Evolutionary conservation across 2,329 filamentous ascomycete genomes (phyloP).

Genomic region (Graphilbum sp.): DNA sequence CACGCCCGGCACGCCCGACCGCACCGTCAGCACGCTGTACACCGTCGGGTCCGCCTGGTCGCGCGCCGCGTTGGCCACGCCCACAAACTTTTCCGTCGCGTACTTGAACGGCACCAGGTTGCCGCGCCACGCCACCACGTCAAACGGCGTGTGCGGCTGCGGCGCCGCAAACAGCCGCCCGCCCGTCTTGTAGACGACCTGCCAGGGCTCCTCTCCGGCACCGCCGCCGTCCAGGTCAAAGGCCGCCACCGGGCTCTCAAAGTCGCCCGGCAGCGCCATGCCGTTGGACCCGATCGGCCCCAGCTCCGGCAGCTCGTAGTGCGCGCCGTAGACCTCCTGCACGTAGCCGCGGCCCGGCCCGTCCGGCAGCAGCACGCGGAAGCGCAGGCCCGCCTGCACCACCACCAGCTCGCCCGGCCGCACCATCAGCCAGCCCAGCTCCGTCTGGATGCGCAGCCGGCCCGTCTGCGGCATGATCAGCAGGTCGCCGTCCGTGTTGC

Average conservation of each 20-base stretch:
- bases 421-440: conserved; percentile 39
- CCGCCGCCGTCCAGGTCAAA: conserved; percentile 37
- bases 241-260: conserved; percentile 41
- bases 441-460: conserved; percentile 49
- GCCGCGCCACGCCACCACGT: conserved; percentile 54
- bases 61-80: conserved; percentile 33
- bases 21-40: conserved; percentile 48
- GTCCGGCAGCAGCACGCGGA: conserved; percentile 36
- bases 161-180: conserved; percentile 42
- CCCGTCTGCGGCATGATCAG: conserved; percentile 51
- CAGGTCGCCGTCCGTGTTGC: conserved; percentile 48
- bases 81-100: conserved; percentile 38
- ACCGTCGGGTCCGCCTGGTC: conserved; percentile 54
- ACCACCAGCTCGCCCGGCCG: conserved; percentile 52
- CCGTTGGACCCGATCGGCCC: conserved; percentile 51
- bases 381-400: conserved; percentile 48
- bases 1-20: conserved; percentile 33
- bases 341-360: conserved; percentile 34
- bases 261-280: conserved; percentile 49
- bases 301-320: conserved; percentile 49
- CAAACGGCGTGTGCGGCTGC: conserved; percentile 51
- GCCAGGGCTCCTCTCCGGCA: conserved; percentile 8
- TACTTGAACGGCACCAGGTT: conserved; percentile 47
- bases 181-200: conserved; percentile 42
- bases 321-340: conserved; percentile 47